Evolutionary conservation across 768 basidiomycete genomes (phyloP).

Genomic region (Hortiboletus flavorubellus): DNA sequence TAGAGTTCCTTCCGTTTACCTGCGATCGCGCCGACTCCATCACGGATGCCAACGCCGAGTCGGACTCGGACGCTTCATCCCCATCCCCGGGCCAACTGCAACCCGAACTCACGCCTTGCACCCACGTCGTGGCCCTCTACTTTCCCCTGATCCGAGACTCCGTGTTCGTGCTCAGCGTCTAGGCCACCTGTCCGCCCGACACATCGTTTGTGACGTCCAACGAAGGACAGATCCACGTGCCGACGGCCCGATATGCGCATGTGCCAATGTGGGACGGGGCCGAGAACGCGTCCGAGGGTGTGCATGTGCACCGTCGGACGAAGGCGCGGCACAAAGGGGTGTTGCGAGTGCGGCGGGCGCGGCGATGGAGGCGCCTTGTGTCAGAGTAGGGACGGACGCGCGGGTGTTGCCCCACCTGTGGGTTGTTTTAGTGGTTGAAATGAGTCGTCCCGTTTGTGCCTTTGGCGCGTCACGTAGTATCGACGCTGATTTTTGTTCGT

Average conservation of each 20-base stretch:
- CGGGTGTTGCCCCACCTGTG: conserved; percentile 29
- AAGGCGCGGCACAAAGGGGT: background rate
- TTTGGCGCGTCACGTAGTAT: background rate
- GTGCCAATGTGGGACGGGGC: background rate
- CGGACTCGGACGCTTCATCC: background rate
- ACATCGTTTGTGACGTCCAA: conserved; percentile 28
- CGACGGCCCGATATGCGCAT: conserved; percentile 23
- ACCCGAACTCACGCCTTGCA: background rate
- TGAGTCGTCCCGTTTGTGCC: conserved; percentile 6
- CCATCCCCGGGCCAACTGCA: background rate
- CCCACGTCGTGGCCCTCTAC: conserved; percentile 17
- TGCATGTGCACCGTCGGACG: conserved; percentile 34
- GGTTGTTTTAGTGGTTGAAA: conserved; percentile 41
- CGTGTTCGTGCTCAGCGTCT: conserved; percentile 16
- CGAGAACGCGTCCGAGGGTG: conserved; percentile 11
- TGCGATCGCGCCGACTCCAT: conserved; percentile 1
- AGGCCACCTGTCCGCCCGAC: conserved; percentile 19
- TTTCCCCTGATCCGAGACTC: conserved; percentile 11
- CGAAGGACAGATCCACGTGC: conserved; percentile 20
- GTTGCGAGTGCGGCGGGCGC: background rate
- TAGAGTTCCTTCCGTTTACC: conserved; percentile 43
- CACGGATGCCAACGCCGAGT: no score
- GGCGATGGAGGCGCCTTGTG: conserved; percentile 29
- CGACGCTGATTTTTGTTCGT: background rate
- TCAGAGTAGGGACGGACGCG: conserved; percentile 28